These are phyloP conservation scores for Barnettozyma vustinii DNA, from an alignment of 805 yeast genomes.

Conservation along the genomic window DNA sequence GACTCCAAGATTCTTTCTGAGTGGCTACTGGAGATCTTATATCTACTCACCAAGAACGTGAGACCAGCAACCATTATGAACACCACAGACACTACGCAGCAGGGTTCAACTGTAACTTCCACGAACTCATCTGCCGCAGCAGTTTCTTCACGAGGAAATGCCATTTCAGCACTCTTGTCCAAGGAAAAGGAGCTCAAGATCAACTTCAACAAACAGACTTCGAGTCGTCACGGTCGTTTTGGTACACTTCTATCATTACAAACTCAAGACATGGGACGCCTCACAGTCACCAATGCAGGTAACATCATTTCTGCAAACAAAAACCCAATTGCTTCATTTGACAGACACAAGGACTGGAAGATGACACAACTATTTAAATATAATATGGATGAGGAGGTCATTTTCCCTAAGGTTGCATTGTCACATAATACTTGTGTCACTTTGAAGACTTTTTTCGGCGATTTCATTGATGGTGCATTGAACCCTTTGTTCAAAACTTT, in stretches of 20 bases:
- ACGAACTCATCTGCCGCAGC: too few relatives aligned
- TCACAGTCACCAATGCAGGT: slow-evolving; percentile 71
- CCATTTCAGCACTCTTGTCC: slow-evolving; percentile 39
- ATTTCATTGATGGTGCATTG: slow-evolving; percentile 70
- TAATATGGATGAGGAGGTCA: slow-evolving; percentile 25
- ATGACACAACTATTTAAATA: slow-evolving; percentile 29
- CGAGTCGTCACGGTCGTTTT: slow-evolving; percentile 83
- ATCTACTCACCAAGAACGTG: slow-evolving; percentile 55
- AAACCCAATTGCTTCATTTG: slow-evolving; percentile 60
- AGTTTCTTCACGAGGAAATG: background rate
- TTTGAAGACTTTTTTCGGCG: slow-evolving; percentile 39
- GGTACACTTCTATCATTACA: slow-evolving; percentile 80
- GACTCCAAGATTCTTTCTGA: slow-evolving; percentile 56
- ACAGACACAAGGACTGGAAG: slow-evolving; percentile 63
- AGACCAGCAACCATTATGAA: slow-evolving; percentile 26
- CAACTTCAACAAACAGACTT: slow-evolving; percentile 42
- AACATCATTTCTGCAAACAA: slow-evolving; percentile 43
- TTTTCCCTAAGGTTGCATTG: slow-evolving; percentile 26
- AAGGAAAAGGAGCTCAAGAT: slow-evolving; percentile 54
- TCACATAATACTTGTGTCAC: slow-evolving; percentile 9
- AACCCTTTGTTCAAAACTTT: slow-evolving; percentile 56
- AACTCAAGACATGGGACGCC: slow-evolving; percentile 49
- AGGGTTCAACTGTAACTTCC: background rate
- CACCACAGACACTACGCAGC: background rate
- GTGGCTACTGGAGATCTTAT: slow-evolving; percentile 64